These are phyloP conservation scores for Clavariopsis aquatica DNA, from an alignment of 495 filamentous ascomycete species.

Conservation along the genomic window DNA sequence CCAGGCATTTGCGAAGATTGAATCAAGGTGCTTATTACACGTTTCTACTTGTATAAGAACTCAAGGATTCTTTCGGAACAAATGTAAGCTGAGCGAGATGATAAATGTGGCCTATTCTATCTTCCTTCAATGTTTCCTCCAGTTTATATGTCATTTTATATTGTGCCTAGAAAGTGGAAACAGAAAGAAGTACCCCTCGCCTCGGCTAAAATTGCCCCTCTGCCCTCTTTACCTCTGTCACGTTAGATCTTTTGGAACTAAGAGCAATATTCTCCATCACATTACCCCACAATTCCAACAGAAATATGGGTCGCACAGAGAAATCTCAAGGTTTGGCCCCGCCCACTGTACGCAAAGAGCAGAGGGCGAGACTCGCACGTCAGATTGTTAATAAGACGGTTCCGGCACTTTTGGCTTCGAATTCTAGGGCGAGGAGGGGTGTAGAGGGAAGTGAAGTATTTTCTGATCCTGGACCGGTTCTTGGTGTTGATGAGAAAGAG, in stretches of 20 bases:
- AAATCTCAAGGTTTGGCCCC: constrained; percentile 36
- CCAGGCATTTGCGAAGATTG: too few species aligned
- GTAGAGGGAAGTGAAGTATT: constrained; percentile 53
- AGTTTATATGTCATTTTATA: too few species aligned
- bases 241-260: too few species aligned
- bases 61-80: too few species aligned
- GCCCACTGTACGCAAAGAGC: constrained; percentile 35
- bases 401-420: constrained; percentile 51
- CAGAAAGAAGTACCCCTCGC: constrained; percentile 1
- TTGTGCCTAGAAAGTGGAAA: too few species aligned
- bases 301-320: constrained; percentile 38
- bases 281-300: too few species aligned
- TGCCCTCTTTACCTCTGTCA: neutral
- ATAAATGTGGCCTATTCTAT: too few species aligned
- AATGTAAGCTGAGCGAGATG: too few species aligned
- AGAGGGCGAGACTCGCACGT: constrained; percentile 54
- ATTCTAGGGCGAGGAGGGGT: constrained; percentile 53
- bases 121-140: too few species aligned
- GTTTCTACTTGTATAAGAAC: too few species aligned
- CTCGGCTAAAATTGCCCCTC: constrained; percentile 8
- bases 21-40: too few species aligned
- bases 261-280: too few species aligned
- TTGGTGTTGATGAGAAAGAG: neutral
- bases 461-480: constrained; percentile 40
- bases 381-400: constrained; percentile 55